These are phyloP conservation scores for Spergularia azorica DNA, from an alignment of 179 eudicot genomes.

Conservation along the genomic window DNA sequence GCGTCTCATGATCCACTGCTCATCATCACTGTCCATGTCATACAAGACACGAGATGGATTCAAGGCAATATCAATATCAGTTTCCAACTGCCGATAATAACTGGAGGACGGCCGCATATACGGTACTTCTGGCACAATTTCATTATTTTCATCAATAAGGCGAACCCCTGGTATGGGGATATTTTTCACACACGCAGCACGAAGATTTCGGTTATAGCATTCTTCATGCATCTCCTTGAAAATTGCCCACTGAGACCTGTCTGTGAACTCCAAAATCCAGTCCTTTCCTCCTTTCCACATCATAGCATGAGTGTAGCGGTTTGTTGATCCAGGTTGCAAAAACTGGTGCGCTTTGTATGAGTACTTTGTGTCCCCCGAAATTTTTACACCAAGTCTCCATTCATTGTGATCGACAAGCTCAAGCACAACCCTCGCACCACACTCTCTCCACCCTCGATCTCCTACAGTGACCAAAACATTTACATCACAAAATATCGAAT, in stretches of 20 bases:
- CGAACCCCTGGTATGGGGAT: conserved; percentile 96
- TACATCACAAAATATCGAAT: conserved; percentile 63
- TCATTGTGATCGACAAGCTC: conserved; percentile 75
- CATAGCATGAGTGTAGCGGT: conserved; percentile 96
- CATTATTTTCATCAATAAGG: conserved; percentile 66
- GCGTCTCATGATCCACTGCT: conserved; percentile 57
- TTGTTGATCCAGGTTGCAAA: conserved; percentile 78
- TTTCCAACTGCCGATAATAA: conserved; percentile 71
- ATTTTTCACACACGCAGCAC: conserved; percentile 88
- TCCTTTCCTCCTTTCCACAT: conserved; percentile 99
- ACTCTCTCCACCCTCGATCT: conserved; percentile 90
- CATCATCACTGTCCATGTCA: conserved; percentile 99
- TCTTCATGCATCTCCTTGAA: conserved; percentile 97
- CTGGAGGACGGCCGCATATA: conserved; percentile 50
- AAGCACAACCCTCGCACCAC: conserved; percentile 72
- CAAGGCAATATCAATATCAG: conserved; percentile 85
- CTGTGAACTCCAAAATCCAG: conserved; percentile 87
- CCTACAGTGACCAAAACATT: conserved; percentile 66
- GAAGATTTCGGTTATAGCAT: conserved; percentile 78
- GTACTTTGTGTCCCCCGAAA: conserved; percentile 60
- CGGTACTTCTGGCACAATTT: conserved; percentile 47
- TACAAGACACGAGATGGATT: conserved; percentile 65
- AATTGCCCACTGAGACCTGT: conserved; percentile 78
- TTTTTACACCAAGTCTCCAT: conserved; percentile 79
- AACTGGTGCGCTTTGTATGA: conserved; percentile 75